Evolutionary conservation across 164 flowering plant genomes (phyloP), one percentile per base, ranked within the genome.

Genomic region (Litsea cubeba): DNA sequence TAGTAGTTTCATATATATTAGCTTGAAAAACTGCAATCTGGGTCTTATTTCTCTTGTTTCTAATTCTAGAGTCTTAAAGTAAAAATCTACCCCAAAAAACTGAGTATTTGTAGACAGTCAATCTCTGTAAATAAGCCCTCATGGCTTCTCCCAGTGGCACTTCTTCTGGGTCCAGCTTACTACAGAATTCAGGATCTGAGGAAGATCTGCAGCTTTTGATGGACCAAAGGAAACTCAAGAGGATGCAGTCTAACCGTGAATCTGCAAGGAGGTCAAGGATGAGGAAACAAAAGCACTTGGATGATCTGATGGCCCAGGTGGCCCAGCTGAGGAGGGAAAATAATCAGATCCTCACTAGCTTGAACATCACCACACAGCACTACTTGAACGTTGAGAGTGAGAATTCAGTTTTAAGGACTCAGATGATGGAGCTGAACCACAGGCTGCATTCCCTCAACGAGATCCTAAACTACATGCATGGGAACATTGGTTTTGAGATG

Each of bases 211-310:
- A 81, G 82, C 76, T 51, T 1, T 24, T 82, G 76, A 82, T 84
- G 87, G 91, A 93, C 67, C 83, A 83, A 49, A 88, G 96, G 66
- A 92, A 91, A 46, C 76, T 80, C 79, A 92, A 90, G 80, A 81
- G 98, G 78, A 94, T 88, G 98, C 76, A 77, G 64, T 94, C 98
- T 25, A 94, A 94, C 79, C 89, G 98, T 0, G 97, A 92, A 77
- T 92, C 98, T 7, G 98, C 98, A n/a, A 79, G 93, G 76, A 76
- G 98, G 30, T 92, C 97, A 18, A 77, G 98, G 82, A 82, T 87
- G 90, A 74, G 92, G 62, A 94, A 94, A 72, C 95, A 92, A 85
- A 86, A 90, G 85, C 96, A 89, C 62, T 54, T 92, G 83, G 95
- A 92, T 72, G 95, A 91, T 68, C 81, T 94, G 76, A 82, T 72